These are phyloP conservation scores for Xanthoconium purpureum DNA, from an alignment of 768 basidiomycete species.

Conservation along the genomic window DNA sequence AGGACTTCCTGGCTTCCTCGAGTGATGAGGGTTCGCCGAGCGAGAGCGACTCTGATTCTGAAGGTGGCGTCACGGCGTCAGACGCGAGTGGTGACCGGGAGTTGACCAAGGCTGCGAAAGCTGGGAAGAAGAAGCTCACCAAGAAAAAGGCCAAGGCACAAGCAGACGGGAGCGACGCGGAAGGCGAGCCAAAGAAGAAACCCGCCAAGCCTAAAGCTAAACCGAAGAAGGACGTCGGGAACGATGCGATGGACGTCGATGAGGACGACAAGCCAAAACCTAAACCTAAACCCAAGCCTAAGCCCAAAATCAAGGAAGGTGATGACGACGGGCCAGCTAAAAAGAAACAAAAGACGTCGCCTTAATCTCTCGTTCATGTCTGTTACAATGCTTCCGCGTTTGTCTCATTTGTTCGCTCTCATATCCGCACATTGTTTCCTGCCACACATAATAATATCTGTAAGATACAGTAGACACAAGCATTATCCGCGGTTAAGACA, in stretches of 20 bases:
- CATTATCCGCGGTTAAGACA: conserved; percentile 5
- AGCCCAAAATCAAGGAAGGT: conserved; percentile 33
- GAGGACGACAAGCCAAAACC: conserved; percentile 38
- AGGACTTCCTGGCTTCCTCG: conserved; percentile 86
- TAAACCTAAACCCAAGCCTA: conserved; percentile 42
- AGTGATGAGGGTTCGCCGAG: conserved; percentile 89
- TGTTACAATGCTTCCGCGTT: not conserved
- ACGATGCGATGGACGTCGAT: conserved; percentile 49
- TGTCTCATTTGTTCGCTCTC: not conserved
- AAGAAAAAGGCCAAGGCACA: conserved; percentile 45
- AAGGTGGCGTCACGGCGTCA: conserved; percentile 74
- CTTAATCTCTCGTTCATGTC: conserved; percentile 19
- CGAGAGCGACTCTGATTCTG: conserved; percentile 59
- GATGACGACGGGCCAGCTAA: conserved; percentile 58
- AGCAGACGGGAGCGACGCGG: conserved; percentile 42
- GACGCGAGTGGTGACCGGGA: conserved; percentile 81
- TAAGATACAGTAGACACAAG: conserved; percentile 22
- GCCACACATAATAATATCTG: conserved; percentile 19
- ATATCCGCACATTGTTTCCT: not conserved
- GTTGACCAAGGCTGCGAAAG: conserved; percentile 41
- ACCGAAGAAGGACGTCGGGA: conserved; percentile 41
- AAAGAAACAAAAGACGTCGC: conserved; percentile 69
- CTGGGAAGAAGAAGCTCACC: conserved; percentile 35
- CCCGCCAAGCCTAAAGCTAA: conserved; percentile 40
- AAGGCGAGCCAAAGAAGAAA: conserved; percentile 50